Evolutionary conservation across 1,284 basidiomycete genomes (phyloP).

Genomic region (Trichosporon ovoides): DNA sequence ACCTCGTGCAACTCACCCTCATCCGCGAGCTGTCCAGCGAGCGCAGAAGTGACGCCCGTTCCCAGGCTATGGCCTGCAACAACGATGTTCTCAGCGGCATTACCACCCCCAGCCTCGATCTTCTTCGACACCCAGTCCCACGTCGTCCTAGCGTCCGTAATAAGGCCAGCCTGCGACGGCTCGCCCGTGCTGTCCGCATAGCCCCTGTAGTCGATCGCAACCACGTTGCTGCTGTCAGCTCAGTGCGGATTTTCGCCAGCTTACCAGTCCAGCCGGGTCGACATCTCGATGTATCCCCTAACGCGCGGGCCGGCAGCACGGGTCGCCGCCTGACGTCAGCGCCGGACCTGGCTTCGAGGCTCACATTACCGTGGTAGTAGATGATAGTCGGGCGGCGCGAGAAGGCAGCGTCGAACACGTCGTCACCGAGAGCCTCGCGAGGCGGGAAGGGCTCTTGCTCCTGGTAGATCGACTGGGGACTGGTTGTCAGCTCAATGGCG

Average conservation of each 20-base stretch:
- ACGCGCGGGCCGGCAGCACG: constrained; percentile 20
- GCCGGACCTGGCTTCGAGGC: constrained; percentile 8
- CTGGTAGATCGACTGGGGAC: constrained; percentile 29
- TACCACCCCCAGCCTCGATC: constrained; percentile 12
- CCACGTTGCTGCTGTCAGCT: constrained; percentile 56
- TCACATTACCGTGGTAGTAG: constrained; percentile 82
- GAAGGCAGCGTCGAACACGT: constrained; percentile 54
- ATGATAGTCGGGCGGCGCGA: constrained; percentile 65
- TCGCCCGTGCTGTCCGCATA: constrained; percentile 78
- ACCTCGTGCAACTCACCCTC: constrained; percentile 29
- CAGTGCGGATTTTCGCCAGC: constrained; percentile 15
- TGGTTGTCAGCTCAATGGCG: constrained; percentile 16
- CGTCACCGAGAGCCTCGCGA: constrained; percentile 19
- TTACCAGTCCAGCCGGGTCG: constrained; percentile 32
- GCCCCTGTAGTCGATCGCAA: constrained; percentile 83
- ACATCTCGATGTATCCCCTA: constrained; percentile 30
- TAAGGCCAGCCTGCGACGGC: constrained; percentile 70
- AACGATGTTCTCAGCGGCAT: constrained; percentile 29
- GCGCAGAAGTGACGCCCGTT: constrained; percentile 66
- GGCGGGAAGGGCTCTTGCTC: constrained; percentile 22
- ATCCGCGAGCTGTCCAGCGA: constrained; percentile 34
- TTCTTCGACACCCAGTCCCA: constrained; percentile 66
- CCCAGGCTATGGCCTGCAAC: constrained; percentile 74
- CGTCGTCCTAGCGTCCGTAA: constrained; percentile 68
- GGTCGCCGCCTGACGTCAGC: constrained; percentile 16